Base-by-base conservation (phyloP, 768 basidiomycete genomes). In the Panaeolus cyanescens region DNA sequence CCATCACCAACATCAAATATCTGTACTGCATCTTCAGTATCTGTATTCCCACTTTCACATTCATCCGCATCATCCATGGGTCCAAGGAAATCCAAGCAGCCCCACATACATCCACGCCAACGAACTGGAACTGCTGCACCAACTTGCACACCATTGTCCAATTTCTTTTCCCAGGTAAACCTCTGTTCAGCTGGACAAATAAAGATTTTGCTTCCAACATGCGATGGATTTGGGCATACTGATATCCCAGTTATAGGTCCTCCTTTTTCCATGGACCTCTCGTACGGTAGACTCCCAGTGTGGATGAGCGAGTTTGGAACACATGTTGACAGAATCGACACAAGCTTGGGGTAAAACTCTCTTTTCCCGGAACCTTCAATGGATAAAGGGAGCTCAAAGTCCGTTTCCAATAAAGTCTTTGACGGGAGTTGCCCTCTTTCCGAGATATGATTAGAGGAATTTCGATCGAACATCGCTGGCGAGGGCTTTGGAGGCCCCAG, bases 41-140 rank as follows among this genome's bases (percentile, higher is more conserved):
- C 55, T 19, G 56, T 20, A 37, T 63, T 60, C 58, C 34, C 53
- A n/a, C 33, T 60, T 12, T 58, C 60, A 12, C 32, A 56, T 25
- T 45, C 60, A 25, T 61, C 59, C 37, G 57, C 56, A 32, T 55
- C 54, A 25, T 72, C 67, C 20, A 42, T 34, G 17, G 65, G 59
- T 10, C 66, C 80, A 66, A 92, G 71, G 66, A 88, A 91, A 32
- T 80, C 79, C 58, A 93, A 68, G 70, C 91, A 92, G 0, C 85
- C 85, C 54, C 60, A 65, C n/a, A 74, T 68, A 71, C 91, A 93
- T 0, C 91, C 90, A 30, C 88, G 75, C 90, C 91, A 92, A 56
- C 77, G 71, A 31, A 92, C 62, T 20, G 89, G 87, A 5, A 88
- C 86, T 12, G 68, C 64, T 7, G 79, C 85, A 19, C 85, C 84